These are phyloP conservation scores for Schizopora paradoxa DNA, from an alignment of 1,284 basidiomycete species.

Conservation along the genomic window DNA sequence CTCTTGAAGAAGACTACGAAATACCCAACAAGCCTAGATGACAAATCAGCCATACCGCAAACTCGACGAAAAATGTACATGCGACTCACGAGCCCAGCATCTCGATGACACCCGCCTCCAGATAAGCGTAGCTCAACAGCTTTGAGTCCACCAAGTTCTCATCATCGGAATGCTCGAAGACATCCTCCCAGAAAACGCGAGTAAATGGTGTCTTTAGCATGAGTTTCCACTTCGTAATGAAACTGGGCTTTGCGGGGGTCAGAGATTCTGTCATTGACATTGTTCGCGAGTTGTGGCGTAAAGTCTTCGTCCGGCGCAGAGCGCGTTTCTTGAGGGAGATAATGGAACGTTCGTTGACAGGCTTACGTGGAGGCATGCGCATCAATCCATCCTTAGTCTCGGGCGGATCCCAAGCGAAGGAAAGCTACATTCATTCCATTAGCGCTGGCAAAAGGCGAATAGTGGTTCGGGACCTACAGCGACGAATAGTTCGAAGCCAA, in stretches of 20 bases:
- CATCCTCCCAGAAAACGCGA: slow-evolving; percentile 54
- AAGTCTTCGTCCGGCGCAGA: slow-evolving; percentile 51
- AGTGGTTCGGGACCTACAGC: slow-evolving; percentile 37
- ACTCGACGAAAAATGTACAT: not conserved
- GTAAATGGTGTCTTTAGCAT: slow-evolving; percentile 51
- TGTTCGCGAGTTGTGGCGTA: slow-evolving; percentile 48
- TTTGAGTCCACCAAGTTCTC: slow-evolving; percentile 58
- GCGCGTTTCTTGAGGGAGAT: slow-evolving; percentile 50
- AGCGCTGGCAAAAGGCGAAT: too few species aligned
- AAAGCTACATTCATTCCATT: slow-evolving; percentile 45
- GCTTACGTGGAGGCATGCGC: slow-evolving; percentile 62
- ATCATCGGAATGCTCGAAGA: slow-evolving; percentile 45
- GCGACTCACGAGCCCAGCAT: slow-evolving; percentile 42
- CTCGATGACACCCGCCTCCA: slow-evolving; percentile 62
- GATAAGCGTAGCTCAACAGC: slow-evolving; percentile 62
- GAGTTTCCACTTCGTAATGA: slow-evolving; percentile 31
- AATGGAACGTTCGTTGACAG: slow-evolving; percentile 56
- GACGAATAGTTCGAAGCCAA: slow-evolving; percentile 63
- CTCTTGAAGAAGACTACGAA: slow-evolving; percentile 62
- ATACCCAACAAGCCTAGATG: slow-evolving; percentile 48
- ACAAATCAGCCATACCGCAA: not conserved
- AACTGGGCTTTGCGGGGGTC: slow-evolving; percentile 38
- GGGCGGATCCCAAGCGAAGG: slow-evolving; percentile 67
- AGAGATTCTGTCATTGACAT: slow-evolving; percentile 47
- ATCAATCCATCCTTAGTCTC: slow-evolving; percentile 61